These are phyloP conservation scores for Falciphora oryzae DNA, from an alignment of 2,329 filamentous ascomycete species.

Conservation along the genomic window DNA sequence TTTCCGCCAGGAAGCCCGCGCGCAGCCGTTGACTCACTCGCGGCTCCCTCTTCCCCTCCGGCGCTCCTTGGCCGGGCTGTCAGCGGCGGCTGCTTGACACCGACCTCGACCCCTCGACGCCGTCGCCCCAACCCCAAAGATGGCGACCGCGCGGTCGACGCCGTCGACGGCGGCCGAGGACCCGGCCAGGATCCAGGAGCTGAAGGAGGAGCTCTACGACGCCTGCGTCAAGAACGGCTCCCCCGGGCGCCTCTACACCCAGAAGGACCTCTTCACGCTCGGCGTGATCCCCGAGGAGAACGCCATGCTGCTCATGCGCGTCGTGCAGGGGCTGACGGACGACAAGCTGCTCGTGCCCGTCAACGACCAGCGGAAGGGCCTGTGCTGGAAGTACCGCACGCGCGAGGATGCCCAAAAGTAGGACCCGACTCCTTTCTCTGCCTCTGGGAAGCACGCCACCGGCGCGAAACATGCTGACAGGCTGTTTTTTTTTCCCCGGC, in stretches of 20 bases:
- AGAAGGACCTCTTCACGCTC: slow-evolving; percentile 52
- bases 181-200: slow-evolving; percentile 39
- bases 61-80: neutral
- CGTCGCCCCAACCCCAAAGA: slow-evolving; percentile 4
- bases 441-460: neutral
- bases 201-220: slow-evolving; percentile 53
- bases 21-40: neutral
- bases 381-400: slow-evolving; percentile 54
- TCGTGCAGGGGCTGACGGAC: slow-evolving; percentile 52
- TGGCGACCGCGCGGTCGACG: slow-evolving; percentile 17
- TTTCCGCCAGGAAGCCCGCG: neutral
- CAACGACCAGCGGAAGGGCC: slow-evolving; percentile 33
- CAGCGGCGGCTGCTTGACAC: neutral
- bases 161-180: slow-evolving; percentile 18
- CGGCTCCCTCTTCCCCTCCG: neutral
- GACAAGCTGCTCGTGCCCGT: slow-evolving; percentile 54
- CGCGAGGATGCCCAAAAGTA: slow-evolving; percentile 58
- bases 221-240: slow-evolving; percentile 45
- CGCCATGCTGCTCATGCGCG: slow-evolving; percentile 45
- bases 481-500: neutral
- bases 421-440: slow-evolving; percentile 9
- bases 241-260: slow-evolving; percentile 46
- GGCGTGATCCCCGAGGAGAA: slow-evolving; percentile 51
- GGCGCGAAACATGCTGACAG: neutral
- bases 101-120: neutral